Conservation (phyloP, 495 filamentous ascomycete genomes). For the Polyplosphaeria fusca region DNA sequence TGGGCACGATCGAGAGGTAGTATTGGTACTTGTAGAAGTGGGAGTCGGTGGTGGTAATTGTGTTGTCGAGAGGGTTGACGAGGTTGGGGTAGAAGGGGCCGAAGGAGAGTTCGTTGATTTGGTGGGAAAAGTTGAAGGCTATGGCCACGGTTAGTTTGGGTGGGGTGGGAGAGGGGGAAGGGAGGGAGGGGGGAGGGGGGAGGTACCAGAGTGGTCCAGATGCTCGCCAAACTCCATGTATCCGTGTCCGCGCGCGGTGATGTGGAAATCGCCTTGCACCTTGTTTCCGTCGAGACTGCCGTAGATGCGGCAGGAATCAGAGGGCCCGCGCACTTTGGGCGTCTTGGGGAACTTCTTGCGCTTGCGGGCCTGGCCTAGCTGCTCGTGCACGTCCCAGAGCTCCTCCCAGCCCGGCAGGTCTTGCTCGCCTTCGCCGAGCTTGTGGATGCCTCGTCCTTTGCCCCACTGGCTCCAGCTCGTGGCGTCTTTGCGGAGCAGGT, state of each 20-base stretch:
- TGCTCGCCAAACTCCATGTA: slow-evolving; percentile 78
- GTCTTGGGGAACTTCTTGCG: slow-evolving; percentile 70
- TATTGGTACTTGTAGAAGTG: slow-evolving; percentile 98
- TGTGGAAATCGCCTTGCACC: slow-evolving; percentile 97
- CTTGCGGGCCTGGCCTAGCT: slow-evolving; percentile 58
- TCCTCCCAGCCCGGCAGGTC: slow-evolving; percentile 44
- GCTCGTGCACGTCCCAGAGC: slow-evolving; percentile 71
- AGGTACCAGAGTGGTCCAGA: slow-evolving; percentile 76
- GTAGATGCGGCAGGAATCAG: slow-evolving; percentile 78
- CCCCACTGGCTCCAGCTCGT: slow-evolving; percentile 83
- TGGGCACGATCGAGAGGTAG: slow-evolving; percentile 94
- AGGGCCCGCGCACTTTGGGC: slow-evolving; percentile 56
- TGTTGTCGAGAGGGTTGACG: slow-evolving; percentile 89
- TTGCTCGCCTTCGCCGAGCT: slow-evolving; percentile 51
- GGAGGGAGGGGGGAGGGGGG: neutral
- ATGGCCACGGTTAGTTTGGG: no score
- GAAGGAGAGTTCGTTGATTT: slow-evolving; percentile 94
- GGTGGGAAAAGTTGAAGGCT: slow-evolving; percentile 98
- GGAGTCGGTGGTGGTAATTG: slow-evolving; percentile 65
- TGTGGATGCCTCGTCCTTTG: slow-evolving; percentile 65
- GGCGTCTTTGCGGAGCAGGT: slow-evolving; percentile 67
- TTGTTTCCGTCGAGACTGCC: slow-evolving; percentile 90
- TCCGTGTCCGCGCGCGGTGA: slow-evolving; percentile 92
- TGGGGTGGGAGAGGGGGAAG: no score
- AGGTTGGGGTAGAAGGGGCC: slow-evolving; percentile 92